Evolutionary conservation across 441 rosid species (phyloP), one percentile per base, ranked within the genome.

Genomic region (Hura crepitans): DNA sequence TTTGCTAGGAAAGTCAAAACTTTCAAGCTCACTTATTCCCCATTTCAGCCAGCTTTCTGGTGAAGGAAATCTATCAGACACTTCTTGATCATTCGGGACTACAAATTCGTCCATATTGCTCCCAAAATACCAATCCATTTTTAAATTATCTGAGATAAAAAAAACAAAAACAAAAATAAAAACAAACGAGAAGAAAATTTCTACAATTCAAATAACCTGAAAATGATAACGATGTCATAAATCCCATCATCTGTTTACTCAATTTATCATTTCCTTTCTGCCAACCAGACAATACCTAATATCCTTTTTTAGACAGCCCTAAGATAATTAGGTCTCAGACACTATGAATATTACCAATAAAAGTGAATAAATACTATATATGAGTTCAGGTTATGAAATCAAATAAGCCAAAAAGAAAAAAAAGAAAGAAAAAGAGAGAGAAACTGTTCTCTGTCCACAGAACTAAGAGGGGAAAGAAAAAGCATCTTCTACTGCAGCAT

Each of bases 31-130:
- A 37, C 50, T 75, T 46, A 73, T 50, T 56, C 70, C 84, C 98
- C 95, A 90, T 50, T 79, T 83, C 20, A 80, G 68, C 95, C 96
- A 88, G 77, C 86, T 81, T 75, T 72, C 79, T 0, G 83, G 83
- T 22, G 85, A 84, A 43, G 82, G 81, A 65, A 84, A 68, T 76
- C 82, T 70, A 30, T 85, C 85, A 20, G 76, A 77, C 23, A 78
- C 43, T 45, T 86, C 89, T 74, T 80, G 84, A 75, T 81, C 81
- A 70, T 30, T 82, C 61, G 93, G 89, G 58, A 88, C 91, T 53
- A 81, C 80, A 60, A 85, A 70, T 61, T 86, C 88, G 58, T 87
- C 87, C 25, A 78, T 43, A 39, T 68, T 80, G 27, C 79, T 75
- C 56, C 74, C 81, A 45, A 64, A 14, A 72, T 75, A 81, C 74